phyloP scores from a whole-genome alignment of 140 eudicot genomes.

The Flaveria floridana region DNA sequence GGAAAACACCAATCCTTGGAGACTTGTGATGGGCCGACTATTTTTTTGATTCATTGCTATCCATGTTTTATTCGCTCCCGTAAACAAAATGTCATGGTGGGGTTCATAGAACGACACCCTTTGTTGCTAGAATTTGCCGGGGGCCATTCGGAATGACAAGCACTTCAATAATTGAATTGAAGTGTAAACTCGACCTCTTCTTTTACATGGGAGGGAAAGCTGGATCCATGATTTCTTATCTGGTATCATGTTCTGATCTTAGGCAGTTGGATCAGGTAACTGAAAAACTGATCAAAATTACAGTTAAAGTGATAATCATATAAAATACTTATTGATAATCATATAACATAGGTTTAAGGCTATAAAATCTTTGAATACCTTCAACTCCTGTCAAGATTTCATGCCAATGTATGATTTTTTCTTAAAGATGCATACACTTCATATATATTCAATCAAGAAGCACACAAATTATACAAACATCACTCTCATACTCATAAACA shows the following conservation, averaged over 20 bases:
- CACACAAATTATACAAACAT: not conserved
- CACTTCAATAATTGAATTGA: slow-evolving; percentile 20
- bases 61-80: slow-evolving; percentile 7
- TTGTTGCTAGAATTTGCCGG: slow-evolving; percentile 15
- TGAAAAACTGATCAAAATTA: not conserved
- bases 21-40: not conserved
- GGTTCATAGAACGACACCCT: slow-evolving; percentile 2
- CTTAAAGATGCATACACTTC: too few relatives aligned
- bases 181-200: slow-evolving; percentile 6
- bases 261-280: not conserved
- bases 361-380: too few relatives aligned
- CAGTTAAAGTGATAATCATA: too few relatives aligned
- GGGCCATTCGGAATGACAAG: slow-evolving; percentile 23
- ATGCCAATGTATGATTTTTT: not conserved
- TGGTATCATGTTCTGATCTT: not conserved
- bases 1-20: not conserved
- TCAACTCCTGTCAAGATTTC: not conserved
- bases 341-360: too few relatives aligned
- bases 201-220: not conserved
- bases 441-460: not conserved
- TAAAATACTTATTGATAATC: too few relatives aligned
- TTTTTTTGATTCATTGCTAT: not conserved
- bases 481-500: not conserved
- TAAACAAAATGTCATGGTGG: slow-evolving; percentile 15
- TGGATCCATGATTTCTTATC: not conserved